phyloP scores from a whole-genome alignment of 805 yeast species.

The Wickerhamiella brachini region DNA sequence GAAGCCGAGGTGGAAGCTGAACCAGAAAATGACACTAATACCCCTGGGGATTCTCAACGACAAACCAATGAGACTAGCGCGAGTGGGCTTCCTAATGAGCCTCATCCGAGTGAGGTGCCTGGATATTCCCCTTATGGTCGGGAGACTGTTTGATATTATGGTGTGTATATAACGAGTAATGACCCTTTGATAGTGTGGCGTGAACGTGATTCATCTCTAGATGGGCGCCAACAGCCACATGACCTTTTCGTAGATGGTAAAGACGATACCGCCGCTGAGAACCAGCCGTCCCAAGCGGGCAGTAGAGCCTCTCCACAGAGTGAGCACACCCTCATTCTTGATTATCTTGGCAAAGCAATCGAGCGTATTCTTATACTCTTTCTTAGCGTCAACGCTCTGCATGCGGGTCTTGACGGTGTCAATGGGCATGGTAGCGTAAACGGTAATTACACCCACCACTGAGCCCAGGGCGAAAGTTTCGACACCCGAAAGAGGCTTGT shows the following conservation, averaged over 20 bases:
- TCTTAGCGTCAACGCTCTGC: conserved; percentile 78
- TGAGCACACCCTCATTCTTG: conserved; percentile 73
- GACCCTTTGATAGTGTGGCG: background rate
- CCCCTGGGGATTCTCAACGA: too few species aligned
- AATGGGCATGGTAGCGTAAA: conserved; percentile 84
- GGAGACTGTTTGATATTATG: background rate
- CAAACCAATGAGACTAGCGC: too few species aligned
- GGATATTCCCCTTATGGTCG: background rate
- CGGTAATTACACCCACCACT: conserved; percentile 76
- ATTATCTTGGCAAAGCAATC: conserved; percentile 73
- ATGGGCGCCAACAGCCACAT: conserved; percentile 29
- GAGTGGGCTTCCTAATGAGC: background rate
- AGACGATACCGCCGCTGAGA: conserved; percentile 92
- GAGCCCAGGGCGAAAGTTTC: conserved; percentile 84
- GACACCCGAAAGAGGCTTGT: conserved; percentile 59
- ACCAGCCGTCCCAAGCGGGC: conserved; percentile 88
- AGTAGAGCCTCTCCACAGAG: conserved; percentile 98
- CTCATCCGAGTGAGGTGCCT: background rate
- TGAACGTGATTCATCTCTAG: background rate
- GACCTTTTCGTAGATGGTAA: conserved; percentile 89
- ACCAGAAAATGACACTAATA: background rate
- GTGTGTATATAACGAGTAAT: background rate
- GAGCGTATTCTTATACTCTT: conserved; percentile 56
- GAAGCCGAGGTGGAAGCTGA: background rate
- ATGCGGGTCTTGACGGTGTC: conserved; percentile 93